phyloP scores from a whole-genome alignment of 768 basidiomycete genomes.

The Kwoniella shandongensis region DNA sequence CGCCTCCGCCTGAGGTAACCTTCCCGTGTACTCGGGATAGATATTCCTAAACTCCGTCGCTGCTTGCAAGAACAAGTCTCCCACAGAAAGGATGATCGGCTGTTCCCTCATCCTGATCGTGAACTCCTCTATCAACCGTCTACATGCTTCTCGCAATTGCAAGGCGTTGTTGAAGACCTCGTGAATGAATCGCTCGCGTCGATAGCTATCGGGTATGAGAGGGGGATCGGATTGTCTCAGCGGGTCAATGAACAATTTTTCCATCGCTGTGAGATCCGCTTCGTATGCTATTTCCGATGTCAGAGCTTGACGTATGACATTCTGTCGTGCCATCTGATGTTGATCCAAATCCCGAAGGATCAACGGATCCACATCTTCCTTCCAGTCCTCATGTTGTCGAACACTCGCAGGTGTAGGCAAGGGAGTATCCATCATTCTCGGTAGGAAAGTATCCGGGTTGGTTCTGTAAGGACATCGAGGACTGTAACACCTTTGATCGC shows the following conservation, averaged over 20 bases:
- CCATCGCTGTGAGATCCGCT: constrained; percentile 79
- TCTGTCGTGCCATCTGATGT: constrained; percentile 80
- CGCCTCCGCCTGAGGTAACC: constrained; percentile 81
- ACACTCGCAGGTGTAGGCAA: constrained; percentile 4
- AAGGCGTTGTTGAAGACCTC: constrained; percentile 91
- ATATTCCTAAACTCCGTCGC: constrained; percentile 82
- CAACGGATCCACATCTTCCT: constrained; percentile 70
- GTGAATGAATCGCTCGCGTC: constrained; percentile 85
- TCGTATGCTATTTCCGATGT: constrained; percentile 85
- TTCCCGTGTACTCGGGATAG: constrained; percentile 71
- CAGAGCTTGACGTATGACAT: constrained; percentile 79
- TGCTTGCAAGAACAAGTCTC: constrained; percentile 82
- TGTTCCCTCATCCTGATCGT: constrained; percentile 85
- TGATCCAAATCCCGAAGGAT: constrained; percentile 70
- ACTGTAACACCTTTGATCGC: constrained; percentile 77
- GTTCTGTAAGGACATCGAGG: constrained; percentile 62
- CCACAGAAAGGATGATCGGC: constrained; percentile 78
- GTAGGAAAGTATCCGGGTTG: constrained; percentile 32
- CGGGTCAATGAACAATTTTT: constrained; percentile 78
- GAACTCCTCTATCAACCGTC: constrained; percentile 78
- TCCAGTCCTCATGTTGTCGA: constrained; percentile 59
- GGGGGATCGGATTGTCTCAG: constrained; percentile 71
- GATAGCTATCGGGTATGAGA: constrained; percentile 63
- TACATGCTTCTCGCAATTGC: constrained; percentile 84
- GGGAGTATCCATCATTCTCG: neutral